Evolutionary conservation across 2,329 filamentous ascomycete genomes (phyloP), one percentile per base, ranked within the genome.

Genomic region (Fusarium mundagurra): DNA sequence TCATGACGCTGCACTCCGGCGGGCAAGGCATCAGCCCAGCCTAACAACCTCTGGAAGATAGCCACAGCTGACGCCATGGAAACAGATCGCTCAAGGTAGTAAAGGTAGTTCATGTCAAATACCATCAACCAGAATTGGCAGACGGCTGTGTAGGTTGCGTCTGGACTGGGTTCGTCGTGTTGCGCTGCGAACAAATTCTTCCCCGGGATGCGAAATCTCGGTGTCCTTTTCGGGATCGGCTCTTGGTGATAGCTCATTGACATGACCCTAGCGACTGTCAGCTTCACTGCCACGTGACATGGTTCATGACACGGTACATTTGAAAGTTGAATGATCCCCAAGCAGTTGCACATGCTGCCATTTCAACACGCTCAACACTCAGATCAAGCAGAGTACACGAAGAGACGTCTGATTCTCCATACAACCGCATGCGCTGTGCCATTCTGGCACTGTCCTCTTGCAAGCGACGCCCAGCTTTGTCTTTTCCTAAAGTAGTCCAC

Each of bases 321-420:
- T 47, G 18, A 8, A 47, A 29, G 24, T 29, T 47, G 1, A 29
- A 47, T 8, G 18, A 22, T 1, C 18, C 44, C 27, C 27, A 29
- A 22, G 18, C 18, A 16, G 44, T 2, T 16, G 13, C 13, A 1
- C 44, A 47, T 8, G 14, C 18, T 0, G 24, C 44, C 3, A 0
- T 9, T 11, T 47, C 44, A 22, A 16, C 13, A 0, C 27, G 0
- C 8, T 22, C 44, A 8, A 16, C 27, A 0, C 24, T 29, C 2
- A 47, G 24, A 0, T 45, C 17, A 0, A 45, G 17, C 17, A 0
- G 0, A 3, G 13, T 9, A 0, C 0, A 3, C 0, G 43, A 20
- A 1, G 1, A 20, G 11, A 0, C 17, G 1, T 20, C 43, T 20
- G 24, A 6, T 4, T 45, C 11, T 0, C 24, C 17, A 10, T 27